A percentile compares a stretch with the other conserved stretches of the same genome.
phyloP scores from a whole-genome alignment of 1,139 yeast species.

The Yamadazyma taylorii region DNA sequence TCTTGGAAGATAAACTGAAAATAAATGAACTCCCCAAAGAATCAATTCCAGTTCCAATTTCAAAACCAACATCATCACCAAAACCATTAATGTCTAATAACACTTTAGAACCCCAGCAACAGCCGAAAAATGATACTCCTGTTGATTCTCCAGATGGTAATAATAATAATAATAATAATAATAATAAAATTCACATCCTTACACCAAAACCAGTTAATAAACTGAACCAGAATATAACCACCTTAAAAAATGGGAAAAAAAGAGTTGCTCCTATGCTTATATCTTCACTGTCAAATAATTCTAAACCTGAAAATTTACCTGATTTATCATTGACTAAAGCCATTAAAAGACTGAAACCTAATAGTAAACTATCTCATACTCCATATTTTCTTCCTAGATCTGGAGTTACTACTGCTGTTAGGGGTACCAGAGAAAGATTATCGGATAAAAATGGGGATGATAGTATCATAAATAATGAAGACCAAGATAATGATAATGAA shows the following conservation, averaged over 20 bases:
- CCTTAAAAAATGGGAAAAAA: slow-evolving; percentile 78
- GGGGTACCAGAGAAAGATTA: slow-evolving; percentile 35
- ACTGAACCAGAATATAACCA: slow-evolving; percentile 26
- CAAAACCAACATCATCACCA: slow-evolving; percentile 4
- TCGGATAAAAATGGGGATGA: slow-evolving; percentile 11
- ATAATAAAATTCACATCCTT: slow-evolving; percentile 2
- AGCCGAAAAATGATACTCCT: too few species aligned
- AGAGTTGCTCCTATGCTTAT: slow-evolving; percentile 85
- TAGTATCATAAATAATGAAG: slow-evolving; percentile 20
- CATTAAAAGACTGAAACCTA: slow-evolving; percentile 21
- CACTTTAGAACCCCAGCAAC: too few species aligned
- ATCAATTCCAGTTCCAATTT: slow-evolving; percentile 3
- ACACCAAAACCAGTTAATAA: slow-evolving; percentile 5
- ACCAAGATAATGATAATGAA: slow-evolving; percentile 42
- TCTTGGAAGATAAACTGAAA: slow-evolving; percentile 4
- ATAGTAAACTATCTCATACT: slow-evolving; percentile 40
- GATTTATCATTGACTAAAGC: slow-evolving; percentile 9
- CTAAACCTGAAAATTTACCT: slow-evolving; percentile 25
- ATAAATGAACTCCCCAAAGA: background rate
- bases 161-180: too few species aligned
- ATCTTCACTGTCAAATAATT: slow-evolving; percentile 43
- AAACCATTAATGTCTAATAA: too few species aligned
- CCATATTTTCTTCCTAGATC: slow-evolving; percentile 44
- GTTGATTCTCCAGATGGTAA: too few species aligned
- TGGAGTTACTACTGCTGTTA: slow-evolving; percentile 50